Percentiles rank a stretch among this genome's conserved stretches.
These are phyloP conservation scores for Vanrija humicola DNA, from an alignment of 1,284 basidiomycete species.

Conservation along the genomic window DNA sequence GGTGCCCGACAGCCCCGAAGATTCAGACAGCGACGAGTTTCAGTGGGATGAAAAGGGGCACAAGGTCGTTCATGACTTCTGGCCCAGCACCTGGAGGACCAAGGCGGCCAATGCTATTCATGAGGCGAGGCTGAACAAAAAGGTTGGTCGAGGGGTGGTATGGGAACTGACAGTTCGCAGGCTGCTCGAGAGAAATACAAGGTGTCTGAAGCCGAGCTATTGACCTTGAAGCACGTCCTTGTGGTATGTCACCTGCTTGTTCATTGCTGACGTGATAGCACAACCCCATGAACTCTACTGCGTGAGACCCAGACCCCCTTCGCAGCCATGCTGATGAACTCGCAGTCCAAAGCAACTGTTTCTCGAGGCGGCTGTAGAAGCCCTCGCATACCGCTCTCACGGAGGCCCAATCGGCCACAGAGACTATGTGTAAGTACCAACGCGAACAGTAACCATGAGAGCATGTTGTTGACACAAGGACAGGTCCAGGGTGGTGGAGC, in stretches of 20 bases:
- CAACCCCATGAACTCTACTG: not conserved
- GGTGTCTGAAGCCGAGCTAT: slow-evolving; percentile 24
- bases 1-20: not conserved
- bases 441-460: too few species aligned
- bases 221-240: slow-evolving; percentile 23
- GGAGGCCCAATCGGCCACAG: slow-evolving; percentile 21
- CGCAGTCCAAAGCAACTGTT: slow-evolving; percentile 1
- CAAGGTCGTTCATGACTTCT: slow-evolving; percentile 13
- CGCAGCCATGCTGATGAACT: not conserved
- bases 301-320: not conserved
- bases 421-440: slow-evolving; percentile 15
- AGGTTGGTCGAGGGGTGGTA: slow-evolving; percentile 9
- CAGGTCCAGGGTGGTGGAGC: slow-evolving; percentile 1
- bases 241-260: slow-evolving; percentile 16
- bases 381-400: slow-evolving; percentile 24
- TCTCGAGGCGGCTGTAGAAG: slow-evolving; percentile 19
- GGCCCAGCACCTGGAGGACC: slow-evolving; percentile 18
- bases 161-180: slow-evolving; percentile 7
- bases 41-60: slow-evolving; percentile 3
- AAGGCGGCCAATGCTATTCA: slow-evolving; percentile 6
- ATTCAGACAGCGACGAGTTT: slow-evolving; percentile 8
- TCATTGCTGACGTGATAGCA: not conserved
- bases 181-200: slow-evolving; percentile 22
- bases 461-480: not conserved
- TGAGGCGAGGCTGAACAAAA: slow-evolving; percentile 17